Evolutionary conservation across 106 monocot genomes (phyloP).

Genomic region (Dioscorea dumetorum): DNA sequence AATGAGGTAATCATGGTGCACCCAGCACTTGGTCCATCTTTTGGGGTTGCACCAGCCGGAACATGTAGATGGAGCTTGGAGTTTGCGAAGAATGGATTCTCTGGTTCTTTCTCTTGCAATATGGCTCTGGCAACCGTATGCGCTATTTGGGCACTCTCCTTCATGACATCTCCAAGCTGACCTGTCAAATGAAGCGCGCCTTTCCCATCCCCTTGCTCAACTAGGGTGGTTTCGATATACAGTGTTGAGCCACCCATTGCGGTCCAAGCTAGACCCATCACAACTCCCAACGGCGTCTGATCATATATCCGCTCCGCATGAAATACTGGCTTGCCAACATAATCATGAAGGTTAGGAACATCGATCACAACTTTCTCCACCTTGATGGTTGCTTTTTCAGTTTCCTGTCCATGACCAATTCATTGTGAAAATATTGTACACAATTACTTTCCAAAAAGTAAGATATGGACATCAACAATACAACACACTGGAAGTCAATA

Average conservation of each 20-base stretch:
- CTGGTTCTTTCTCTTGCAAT: constrained; percentile 62
- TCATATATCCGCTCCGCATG: constrained; percentile 91
- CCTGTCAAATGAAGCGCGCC: constrained; percentile 78
- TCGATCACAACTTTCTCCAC: constrained; percentile 60
- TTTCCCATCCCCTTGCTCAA: constrained; percentile 87
- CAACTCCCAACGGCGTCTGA: constrained; percentile 83
- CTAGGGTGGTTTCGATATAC: constrained; percentile 69
- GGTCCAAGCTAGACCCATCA: constrained; percentile 98
- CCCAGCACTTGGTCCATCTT: constrained; percentile 98
- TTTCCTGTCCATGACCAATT: constrained; percentile 14
- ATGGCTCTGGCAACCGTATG: constrained; percentile 79
- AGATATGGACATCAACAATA: neutral
- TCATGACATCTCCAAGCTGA: constrained; percentile 98
- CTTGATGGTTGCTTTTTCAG: neutral
- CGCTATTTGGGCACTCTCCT: constrained; percentile 94
- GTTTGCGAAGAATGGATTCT: constrained; percentile 69
- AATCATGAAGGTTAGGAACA: constrained; percentile 58
- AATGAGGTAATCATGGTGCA: constrained; percentile 98
- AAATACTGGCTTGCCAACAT: constrained; percentile 89
- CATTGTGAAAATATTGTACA: neutral
- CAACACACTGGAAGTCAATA: neutral
- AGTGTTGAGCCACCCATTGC: constrained; percentile 93
- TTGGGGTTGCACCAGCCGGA: constrained; percentile 90
- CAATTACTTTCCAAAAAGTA: too few species aligned
- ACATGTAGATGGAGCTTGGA: constrained; percentile 93